phyloP scores from a whole-genome alignment of 306 rosid species.

The Ormosia semicastrata region DNA sequence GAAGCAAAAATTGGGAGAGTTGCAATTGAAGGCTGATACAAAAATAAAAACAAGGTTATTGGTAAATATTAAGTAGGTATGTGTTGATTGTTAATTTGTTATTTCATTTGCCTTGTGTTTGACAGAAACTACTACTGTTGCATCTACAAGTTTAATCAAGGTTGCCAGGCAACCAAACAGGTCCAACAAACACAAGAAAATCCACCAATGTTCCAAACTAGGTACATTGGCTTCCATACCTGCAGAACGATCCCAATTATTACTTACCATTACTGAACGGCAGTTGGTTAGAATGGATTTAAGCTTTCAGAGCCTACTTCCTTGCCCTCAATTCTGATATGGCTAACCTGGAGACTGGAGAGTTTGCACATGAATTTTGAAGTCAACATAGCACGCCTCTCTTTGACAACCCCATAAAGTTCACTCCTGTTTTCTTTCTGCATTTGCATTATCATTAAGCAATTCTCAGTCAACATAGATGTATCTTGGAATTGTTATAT shows the following conservation, averaged over 20 bases:
- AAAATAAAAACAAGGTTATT: too few relatives aligned
- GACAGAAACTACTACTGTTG: constrained; percentile 77
- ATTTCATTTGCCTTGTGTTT: too few relatives aligned
- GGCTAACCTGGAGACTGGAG: too few relatives aligned
- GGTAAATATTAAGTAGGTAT: too few relatives aligned
- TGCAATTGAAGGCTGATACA: too few relatives aligned
- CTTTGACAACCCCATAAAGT: constrained; percentile 60
- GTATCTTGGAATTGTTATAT: too few relatives aligned
- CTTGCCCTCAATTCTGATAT: too few relatives aligned
- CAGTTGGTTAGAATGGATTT: too few relatives aligned
- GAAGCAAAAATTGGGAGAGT: too few relatives aligned
- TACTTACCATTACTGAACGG: too few relatives aligned
- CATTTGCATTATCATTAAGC: constrained; percentile 13
- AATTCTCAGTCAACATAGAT: not conserved
- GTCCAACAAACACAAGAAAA: constrained; percentile 53
- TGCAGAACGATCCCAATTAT: constrained; percentile 26
- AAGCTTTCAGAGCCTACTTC: too few relatives aligned
- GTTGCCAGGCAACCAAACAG: constrained; percentile 66
- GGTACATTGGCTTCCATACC: constrained; percentile 74
- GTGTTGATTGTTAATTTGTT: too few relatives aligned
- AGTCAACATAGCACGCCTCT: constrained; percentile 48
- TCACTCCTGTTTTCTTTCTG: constrained; percentile 70
- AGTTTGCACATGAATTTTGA: not conserved
- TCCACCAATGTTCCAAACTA: constrained; percentile 50
- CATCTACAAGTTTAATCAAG: constrained; percentile 60